Evolutionary conservation across 495 filamentous ascomycete species (phyloP).

Genomic region (Beverwykella pulmonaria): DNA sequence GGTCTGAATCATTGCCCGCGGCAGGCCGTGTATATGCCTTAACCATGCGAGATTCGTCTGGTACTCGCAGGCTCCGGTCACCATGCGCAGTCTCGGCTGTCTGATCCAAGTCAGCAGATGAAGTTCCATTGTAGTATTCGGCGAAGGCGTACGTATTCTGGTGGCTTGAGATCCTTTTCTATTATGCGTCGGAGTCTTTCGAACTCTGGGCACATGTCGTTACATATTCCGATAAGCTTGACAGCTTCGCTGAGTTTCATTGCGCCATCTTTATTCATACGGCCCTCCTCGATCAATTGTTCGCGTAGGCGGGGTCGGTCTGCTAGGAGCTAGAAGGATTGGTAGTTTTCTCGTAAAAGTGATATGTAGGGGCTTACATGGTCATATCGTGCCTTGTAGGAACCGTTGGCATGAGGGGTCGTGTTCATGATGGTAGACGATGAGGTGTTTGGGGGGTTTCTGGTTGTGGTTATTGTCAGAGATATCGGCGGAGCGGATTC

Average conservation of each 20-base stretch:
- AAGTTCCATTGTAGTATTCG: neutral
- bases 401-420: neutral
- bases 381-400: neutral
- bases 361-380: neutral
- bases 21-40: conserved; percentile 90
- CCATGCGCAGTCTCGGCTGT: conserved; percentile 16
- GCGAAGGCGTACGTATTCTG: conserved; percentile 50
- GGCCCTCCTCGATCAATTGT: conserved; percentile 69
- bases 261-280: conserved; percentile 86
- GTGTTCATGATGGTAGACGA: neutral
- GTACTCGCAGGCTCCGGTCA: conserved; percentile 38
- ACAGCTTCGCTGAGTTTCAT: conserved; percentile 81
- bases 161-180: conserved; percentile 56
- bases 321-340: conserved; percentile 55
- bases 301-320: conserved; percentile 69
- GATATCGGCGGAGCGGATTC: neutral
- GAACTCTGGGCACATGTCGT: conserved; percentile 92
- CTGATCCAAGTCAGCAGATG: conserved; percentile 43
- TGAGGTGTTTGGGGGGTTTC: neutral
- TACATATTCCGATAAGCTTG: conserved; percentile 83
- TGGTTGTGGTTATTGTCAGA: neutral
- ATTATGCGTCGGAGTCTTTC: conserved; percentile 81
- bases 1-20: conserved; percentile 85
- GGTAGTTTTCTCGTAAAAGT: neutral
- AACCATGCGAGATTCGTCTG: conserved; percentile 64